Conservation (phyloP, 176 grass and related monocot species). For the Tillandsia leiboldiana region DNA sequence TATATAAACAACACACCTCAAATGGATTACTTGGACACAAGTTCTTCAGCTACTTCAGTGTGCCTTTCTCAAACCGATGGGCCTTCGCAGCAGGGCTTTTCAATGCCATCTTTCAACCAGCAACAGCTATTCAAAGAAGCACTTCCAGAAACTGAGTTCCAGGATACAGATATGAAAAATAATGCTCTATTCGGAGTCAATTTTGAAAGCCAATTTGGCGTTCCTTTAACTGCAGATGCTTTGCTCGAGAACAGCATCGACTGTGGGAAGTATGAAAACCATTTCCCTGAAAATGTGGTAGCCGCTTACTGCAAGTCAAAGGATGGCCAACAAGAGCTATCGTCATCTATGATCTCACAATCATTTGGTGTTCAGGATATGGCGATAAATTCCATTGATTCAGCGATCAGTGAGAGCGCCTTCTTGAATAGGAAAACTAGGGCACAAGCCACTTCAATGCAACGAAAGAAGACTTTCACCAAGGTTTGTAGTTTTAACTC, state of each 20-base stretch:
- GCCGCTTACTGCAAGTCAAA: conserved; percentile 55
- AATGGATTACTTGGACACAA: conserved; percentile 72
- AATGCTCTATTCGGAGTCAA: conserved; percentile 75
- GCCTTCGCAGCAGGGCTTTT: conserved; percentile 61
- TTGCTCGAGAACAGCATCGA: conserved; percentile 62
- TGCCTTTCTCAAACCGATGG: conserved; percentile 70
- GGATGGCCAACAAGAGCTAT: conserved; percentile 82
- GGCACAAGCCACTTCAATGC: conserved; percentile 38
- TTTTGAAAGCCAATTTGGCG: conserved; percentile 50
- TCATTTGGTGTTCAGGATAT: conserved; percentile 88
- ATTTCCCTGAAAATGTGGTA: conserved; percentile 54
- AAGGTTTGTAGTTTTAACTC: conserved; percentile 49
- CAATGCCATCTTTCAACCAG: conserved; percentile 47
- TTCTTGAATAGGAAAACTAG: conserved; percentile 82
- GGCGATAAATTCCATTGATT: conserved; percentile 97
- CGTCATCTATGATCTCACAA: conserved; percentile 96
- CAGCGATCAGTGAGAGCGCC: conserved; percentile 63
- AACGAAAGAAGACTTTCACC: conserved; percentile 87
- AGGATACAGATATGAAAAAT: conserved; percentile 59
- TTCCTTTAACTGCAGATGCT: conserved; percentile 58
- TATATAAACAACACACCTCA: conserved; percentile 49
- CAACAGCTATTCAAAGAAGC: conserved; percentile 56
- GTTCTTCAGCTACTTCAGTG: conserved; percentile 84
- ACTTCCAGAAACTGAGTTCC: conserved; percentile 55
- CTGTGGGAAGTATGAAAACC: conserved; percentile 60